phyloP scores from a whole-genome alignment of 2,329 filamentous ascomycete genomes.

The Alternaria solani region DNA sequence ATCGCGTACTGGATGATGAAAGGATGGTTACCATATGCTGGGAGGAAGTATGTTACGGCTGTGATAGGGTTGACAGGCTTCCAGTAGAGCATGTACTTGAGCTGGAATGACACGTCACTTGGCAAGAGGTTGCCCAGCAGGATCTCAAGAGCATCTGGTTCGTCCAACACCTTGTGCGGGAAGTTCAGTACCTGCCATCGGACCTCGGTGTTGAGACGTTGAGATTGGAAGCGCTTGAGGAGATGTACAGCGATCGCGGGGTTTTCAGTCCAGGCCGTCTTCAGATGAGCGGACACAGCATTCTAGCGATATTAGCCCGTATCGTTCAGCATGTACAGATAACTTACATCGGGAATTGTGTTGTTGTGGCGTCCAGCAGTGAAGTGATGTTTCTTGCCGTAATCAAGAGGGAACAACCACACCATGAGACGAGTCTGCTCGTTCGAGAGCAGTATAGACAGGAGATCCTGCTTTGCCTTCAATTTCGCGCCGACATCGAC shows the following conservation, averaged over 20 bases:
- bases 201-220: conserved; percentile 76
- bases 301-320: conserved; percentile 52
- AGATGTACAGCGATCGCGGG: conserved; percentile 90
- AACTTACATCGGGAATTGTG: conserved; percentile 51
- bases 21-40: conserved; percentile 88
- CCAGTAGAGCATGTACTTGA: conserved; percentile 96
- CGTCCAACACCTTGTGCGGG: conserved; percentile 80
- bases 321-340: background rate
- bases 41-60: conserved; percentile 91
- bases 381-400: conserved; percentile 64
- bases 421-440: conserved; percentile 85
- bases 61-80: conserved; percentile 90
- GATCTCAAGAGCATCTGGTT: conserved; percentile 83
- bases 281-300: conserved; percentile 70
- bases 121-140: conserved; percentile 81
- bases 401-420: conserved; percentile 84
- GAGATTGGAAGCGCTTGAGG: conserved; percentile 77
- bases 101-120: conserved; percentile 79
- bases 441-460: conserved; percentile 80
- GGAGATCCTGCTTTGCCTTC: conserved; percentile 81
- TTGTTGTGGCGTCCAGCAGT: conserved; percentile 55
- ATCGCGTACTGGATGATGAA: conserved; percentile 97
- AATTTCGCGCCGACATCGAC: conserved; percentile 67
- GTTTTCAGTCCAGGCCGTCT: conserved; percentile 85
- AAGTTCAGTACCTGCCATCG: conserved; percentile 81